Conservation (phyloP, 2,329 filamentous ascomycete genomes). For the Xylaria sp. region DNA sequence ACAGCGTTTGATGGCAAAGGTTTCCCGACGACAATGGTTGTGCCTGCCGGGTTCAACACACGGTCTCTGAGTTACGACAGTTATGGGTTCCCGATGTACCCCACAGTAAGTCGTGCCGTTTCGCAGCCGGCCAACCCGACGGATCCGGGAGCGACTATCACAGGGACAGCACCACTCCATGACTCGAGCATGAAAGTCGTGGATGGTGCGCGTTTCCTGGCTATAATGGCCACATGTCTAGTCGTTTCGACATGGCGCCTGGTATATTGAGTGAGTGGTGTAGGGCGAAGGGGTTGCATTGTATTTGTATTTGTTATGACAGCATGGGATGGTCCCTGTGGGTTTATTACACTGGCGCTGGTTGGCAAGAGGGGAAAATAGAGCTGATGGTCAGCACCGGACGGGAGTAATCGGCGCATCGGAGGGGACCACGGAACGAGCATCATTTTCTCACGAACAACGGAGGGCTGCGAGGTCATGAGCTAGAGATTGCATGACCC, state of each 20-base stretch:
- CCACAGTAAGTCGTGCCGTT: slow-evolving; percentile 10
- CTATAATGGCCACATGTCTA: neutral
- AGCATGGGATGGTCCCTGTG: neutral
- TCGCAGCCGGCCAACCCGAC: neutral
- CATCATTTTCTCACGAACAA: neutral
- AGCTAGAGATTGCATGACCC: neutral
- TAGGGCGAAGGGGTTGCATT: neutral
- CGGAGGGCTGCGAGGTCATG: neutral
- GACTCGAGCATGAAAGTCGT: neutral
- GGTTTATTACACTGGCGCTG: neutral
- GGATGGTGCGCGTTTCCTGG: neutral
- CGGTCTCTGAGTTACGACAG: slow-evolving; percentile 47
- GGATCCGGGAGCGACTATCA: neutral
- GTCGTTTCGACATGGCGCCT: neutral
- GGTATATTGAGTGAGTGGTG: neutral
- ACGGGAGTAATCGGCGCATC: neutral
- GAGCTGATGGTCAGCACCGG: neutral
- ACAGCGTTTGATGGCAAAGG: slow-evolving; percentile 52
- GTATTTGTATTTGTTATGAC: neutral
- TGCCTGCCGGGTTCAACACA: slow-evolving; percentile 39
- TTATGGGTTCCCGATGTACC: slow-evolving; percentile 47
- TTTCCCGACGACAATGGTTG: slow-evolving; percentile 50
- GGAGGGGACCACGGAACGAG: neutral
- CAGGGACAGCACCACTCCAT: no score
- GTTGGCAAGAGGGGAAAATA: neutral